Conservation (phyloP, 768 basidiomycete genomes). For the Xerocomus potaroensis region DNA sequence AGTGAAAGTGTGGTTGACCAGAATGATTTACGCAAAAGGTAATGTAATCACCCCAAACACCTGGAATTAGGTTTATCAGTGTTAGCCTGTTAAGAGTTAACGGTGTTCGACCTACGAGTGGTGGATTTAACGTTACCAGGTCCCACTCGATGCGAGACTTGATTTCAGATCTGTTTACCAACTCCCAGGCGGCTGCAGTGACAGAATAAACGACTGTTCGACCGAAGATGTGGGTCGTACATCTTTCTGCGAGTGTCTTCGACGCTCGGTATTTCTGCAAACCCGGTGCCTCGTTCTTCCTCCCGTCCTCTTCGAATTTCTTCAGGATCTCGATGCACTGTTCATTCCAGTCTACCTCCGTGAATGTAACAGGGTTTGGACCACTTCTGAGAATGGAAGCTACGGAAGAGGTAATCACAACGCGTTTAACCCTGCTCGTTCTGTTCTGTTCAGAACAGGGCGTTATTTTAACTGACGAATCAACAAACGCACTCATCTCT, state of each 20-base stretch:
- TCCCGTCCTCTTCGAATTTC: slow-evolving; percentile 46
- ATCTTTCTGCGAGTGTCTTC: slow-evolving; percentile 63
- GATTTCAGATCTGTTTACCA: slow-evolving; percentile 29
- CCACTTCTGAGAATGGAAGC: slow-evolving; percentile 40
- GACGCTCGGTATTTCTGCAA: slow-evolving; percentile 50
- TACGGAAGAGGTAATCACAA: slow-evolving; percentile 65
- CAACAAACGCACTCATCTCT: slow-evolving; percentile 43
- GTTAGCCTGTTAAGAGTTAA: too few species aligned
- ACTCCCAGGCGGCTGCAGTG: slow-evolving; percentile 48
- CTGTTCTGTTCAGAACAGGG: slow-evolving; percentile 1
- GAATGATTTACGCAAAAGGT: not conserved
- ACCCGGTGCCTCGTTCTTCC: slow-evolving; percentile 31
- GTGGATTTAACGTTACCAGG: slow-evolving; percentile 38
- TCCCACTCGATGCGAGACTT: slow-evolving; percentile 36
- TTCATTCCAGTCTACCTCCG: slow-evolving; percentile 61
- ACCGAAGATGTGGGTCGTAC: slow-evolving; percentile 20
- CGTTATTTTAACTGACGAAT: too few species aligned
- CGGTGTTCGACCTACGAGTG: slow-evolving; percentile 32
- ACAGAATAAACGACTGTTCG: not conserved
- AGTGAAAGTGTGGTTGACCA: not conserved
- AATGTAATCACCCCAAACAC: slow-evolving; percentile 17
- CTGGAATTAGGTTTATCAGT: slow-evolving; percentile 5
- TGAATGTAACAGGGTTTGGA: slow-evolving; percentile 30
- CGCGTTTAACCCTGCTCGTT: slow-evolving; percentile 51
- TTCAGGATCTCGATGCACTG: slow-evolving; percentile 35